These are phyloP conservation scores for Tetrahymena malaccensis DNA, from an alignment of 73 alveolate genomes.

Conservation along the genomic window DNA sequence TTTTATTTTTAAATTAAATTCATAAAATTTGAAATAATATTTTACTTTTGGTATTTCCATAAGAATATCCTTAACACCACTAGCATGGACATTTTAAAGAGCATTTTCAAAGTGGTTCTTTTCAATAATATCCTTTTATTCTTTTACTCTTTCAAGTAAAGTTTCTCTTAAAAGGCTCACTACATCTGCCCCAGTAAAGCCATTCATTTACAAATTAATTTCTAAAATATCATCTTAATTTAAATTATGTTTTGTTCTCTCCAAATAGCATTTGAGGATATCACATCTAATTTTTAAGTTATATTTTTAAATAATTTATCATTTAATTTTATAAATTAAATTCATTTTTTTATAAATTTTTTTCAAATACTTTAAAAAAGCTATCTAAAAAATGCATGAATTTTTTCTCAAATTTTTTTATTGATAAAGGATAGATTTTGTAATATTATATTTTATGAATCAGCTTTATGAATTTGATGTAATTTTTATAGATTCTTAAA, in stretches of 20 bases:
- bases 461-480: too few species aligned
- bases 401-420: too few species aligned
- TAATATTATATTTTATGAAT: too few species aligned
- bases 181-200: conserved; percentile 32
- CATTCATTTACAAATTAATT: conserved; percentile 29
- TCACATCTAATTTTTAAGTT: conserved; percentile 6
- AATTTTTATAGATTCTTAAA: too few species aligned
- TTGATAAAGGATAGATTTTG: too few species aligned
- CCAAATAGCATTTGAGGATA: neutral
- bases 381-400: too few species aligned
- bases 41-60: conserved; percentile 92
- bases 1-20: neutral
- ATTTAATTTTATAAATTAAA: neutral
- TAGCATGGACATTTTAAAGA: conserved; percentile 73
- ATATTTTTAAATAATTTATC: neutral
- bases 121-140: neutral
- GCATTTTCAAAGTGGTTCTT: conserved; percentile 55
- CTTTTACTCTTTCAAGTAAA: neutral
- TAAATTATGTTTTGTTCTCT: neutral
- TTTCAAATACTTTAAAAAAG: too few species aligned
- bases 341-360: neutral
- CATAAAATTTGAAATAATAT: neutral
- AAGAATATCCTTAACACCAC: conserved; percentile 77
- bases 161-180: conserved; percentile 26
- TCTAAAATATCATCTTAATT: conserved; percentile 12